Percentiles rank a stretch among this genome's conserved stretches.
Evolutionary conservation across 2,329 filamentous ascomycete species (phyloP).

Genomic region (Scleromitrula shiraiana): DNA sequence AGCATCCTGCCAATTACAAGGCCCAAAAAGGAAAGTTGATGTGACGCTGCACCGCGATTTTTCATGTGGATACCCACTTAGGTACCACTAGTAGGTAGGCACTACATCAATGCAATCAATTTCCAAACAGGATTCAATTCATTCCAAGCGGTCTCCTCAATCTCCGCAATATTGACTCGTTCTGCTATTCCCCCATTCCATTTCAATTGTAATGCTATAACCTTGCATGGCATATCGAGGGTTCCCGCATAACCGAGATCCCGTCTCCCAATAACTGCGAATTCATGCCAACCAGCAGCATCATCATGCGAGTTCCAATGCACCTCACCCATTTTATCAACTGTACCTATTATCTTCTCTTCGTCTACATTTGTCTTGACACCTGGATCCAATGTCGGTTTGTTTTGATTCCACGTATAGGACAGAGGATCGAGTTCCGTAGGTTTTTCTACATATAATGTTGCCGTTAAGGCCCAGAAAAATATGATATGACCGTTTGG

Average conservation of each 20-base stretch:
- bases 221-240: neutral
- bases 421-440: neutral
- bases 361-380: neutral
- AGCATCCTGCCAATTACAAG: too few species aligned
- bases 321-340: neutral
- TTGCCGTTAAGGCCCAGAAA: neutral
- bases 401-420: neutral
- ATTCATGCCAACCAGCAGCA: neutral
- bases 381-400: neutral
- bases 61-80: too few species aligned
- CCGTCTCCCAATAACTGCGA: neutral
- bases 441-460: neutral
- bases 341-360: neutral
- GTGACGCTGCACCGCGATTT: too few species aligned
- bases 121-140: neutral
- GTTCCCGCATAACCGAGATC: neutral
- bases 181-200: neutral
- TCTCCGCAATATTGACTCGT: neutral
- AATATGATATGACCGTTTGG: neutral
- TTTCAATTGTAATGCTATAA: neutral
- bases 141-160: neutral
- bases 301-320: neutral
- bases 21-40: too few species aligned
- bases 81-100: too few species aligned
- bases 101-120: neutral